A percentile compares a stretch with the other conserved stretches of the same genome.
These are phyloP conservation scores for Salix dunnii DNA, from an alignment of 345 rosid genomes.

Conservation along the genomic window DNA sequence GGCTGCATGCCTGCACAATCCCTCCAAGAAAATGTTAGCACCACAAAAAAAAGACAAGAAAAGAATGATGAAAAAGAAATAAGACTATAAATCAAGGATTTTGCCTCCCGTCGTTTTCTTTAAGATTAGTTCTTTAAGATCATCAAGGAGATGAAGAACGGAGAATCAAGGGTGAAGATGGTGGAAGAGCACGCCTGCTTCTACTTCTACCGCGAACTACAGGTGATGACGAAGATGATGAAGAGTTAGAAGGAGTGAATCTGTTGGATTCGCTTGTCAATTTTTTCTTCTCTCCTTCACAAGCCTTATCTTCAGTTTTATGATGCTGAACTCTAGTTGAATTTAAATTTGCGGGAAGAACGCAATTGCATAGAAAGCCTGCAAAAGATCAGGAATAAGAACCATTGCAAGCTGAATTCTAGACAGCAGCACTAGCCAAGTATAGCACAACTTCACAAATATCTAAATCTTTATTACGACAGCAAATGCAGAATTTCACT, in stretches of 20 bases:
- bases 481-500: not conserved
- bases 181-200: constrained; percentile 55
- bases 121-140: not conserved
- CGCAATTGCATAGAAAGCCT: constrained; percentile 90
- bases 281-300: constrained; percentile 63
- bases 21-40: constrained; percentile 19
- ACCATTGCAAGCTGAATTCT: not conserved
- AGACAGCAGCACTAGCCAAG: not conserved
- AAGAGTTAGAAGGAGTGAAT: constrained; percentile 44
- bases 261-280: constrained; percentile 43
- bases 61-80: constrained; percentile 9
- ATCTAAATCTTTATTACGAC: not conserved
- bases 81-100: not conserved
- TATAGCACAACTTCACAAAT: not conserved
- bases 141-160: constrained; percentile 38
- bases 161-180: constrained; percentile 53
- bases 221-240: constrained; percentile 68
- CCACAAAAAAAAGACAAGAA: constrained; percentile 3
- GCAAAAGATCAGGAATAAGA: not conserved
- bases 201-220: constrained; percentile 69
- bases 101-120: constrained; percentile 5
- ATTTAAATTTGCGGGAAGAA: constrained; percentile 76
- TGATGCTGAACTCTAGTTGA: constrained; percentile 57
- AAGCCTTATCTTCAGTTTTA: constrained; percentile 54
- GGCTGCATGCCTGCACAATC: constrained; percentile 19